Evolutionary conservation across 2,329 filamentous ascomycete species (phyloP), one percentile per base, ranked within the genome.

Genomic region (Cordyceps cicadae): DNA sequence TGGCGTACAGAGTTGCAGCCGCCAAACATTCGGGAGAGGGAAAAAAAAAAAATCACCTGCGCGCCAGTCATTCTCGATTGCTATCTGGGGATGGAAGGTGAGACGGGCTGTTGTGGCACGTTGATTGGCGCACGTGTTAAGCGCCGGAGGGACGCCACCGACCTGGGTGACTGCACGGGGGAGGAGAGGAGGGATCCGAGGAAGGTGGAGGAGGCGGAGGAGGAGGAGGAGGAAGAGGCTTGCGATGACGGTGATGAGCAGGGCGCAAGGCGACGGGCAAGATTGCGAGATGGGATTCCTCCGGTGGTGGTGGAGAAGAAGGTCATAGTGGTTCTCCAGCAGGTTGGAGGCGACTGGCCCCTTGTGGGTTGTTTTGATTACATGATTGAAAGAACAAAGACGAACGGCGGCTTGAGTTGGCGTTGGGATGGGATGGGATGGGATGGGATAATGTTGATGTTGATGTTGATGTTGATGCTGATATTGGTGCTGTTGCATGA

Each of bases 121-220:
- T n/a, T 58, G 55, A 58, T 58, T 58, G 55, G 46, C 46, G 55
- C 45, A 58, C 45, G 12, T 8, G 34, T n/a, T 58, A 58, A 43
- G 55, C 55, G 55, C 55, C 32, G 21, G 19, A 29, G 7, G 21
- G 12, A 29, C 26, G 26, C 26, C 3, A 6, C 6, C 6, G 26
- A 29, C 26, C n/a, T n/a, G n/a, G n/a, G n/a, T 29, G 34, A 41
- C 50, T 53, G n/a, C 12, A 37, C 24, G 48, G 24, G 15, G 26
- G 24, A 26, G 3, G 46, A 26, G 24, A 49, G n/a, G n/a, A n/a
- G n/a, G n/a, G n/a, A n/a, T n/a, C n/a, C n/a, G n/a, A n/a, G n/a
- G n/a, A n/a, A n/a, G n/a, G n/a, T n/a, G n/a, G n/a, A n/a, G n/a
- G n/a, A n/a, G n/a, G n/a, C n/a, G n/a, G n/a, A n/a, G n/a, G n/a